Conservation (phyloP, 768 basidiomycete species). For the Tricholoma flavovirens region DNA sequence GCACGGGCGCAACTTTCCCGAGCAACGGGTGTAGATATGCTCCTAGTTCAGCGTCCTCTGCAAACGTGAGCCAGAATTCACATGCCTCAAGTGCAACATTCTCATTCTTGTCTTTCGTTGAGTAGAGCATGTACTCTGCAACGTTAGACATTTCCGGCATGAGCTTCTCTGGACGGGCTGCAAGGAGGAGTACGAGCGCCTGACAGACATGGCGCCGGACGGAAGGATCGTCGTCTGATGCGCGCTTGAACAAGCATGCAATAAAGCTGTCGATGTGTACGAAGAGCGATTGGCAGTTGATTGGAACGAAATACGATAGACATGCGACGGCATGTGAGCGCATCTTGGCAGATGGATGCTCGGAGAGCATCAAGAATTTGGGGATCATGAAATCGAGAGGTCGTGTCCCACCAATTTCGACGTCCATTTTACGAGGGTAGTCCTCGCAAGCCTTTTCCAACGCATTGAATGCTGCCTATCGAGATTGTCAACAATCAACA, state of each 20-base stretch:
- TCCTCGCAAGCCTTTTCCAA: slow-evolving; percentile 96
- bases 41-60: slow-evolving; percentile 87
- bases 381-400: slow-evolving; percentile 96
- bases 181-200: slow-evolving; percentile 87
- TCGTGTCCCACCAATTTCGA: slow-evolving; percentile 88
- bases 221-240: slow-evolving; percentile 88
- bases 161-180: slow-evolving; percentile 90
- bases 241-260: slow-evolving; percentile 88
- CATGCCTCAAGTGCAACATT: slow-evolving; percentile 95
- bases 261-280: slow-evolving; percentile 93
- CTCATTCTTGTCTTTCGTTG: slow-evolving; percentile 96
- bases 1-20: slow-evolving; percentile 86
- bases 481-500: slow-evolving; percentile 12
- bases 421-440: slow-evolving; percentile 90
- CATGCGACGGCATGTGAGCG: slow-evolving; percentile 92
- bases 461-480: slow-evolving; percentile 84
- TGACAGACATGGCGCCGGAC: slow-evolving; percentile 96
- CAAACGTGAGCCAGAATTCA: slow-evolving; percentile 99
- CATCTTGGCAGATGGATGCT: slow-evolving; percentile 84
- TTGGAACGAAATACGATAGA: slow-evolving; percentile 88
- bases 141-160: slow-evolving; percentile 95
- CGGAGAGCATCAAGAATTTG: slow-evolving; percentile 85
- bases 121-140: slow-evolving; percentile 98
- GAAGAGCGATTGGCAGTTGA: slow-evolving; percentile 81
- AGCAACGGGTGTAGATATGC: slow-evolving; percentile 82